phyloP scores from a whole-genome alignment of 2,329 filamentous ascomycete species.

The Aspergillus neoniger region DNA sequence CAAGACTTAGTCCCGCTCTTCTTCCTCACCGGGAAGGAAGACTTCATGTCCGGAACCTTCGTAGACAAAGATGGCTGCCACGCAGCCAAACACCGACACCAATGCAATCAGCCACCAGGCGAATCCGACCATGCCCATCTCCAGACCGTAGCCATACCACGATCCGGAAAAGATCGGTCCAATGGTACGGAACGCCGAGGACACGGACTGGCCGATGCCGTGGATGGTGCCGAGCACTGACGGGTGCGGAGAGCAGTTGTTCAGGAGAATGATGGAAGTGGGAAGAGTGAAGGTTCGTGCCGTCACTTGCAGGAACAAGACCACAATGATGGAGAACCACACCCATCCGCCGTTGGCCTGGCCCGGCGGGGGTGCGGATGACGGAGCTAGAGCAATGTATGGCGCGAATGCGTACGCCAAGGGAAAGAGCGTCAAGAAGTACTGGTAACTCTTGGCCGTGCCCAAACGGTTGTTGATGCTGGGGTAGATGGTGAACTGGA shows the following conservation, averaged over 20 bases:
- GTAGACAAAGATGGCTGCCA: slow-evolving; percentile 62
- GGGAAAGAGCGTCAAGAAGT: slow-evolving; percentile 70
- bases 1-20: slow-evolving; percentile 19
- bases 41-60: slow-evolving; percentile 67
- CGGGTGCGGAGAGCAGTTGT: slow-evolving; percentile 62
- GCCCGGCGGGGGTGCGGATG: slow-evolving; percentile 45
- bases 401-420: slow-evolving; percentile 71
- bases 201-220: slow-evolving; percentile 59
- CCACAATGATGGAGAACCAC: slow-evolving; percentile 66
- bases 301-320: slow-evolving; percentile 69
- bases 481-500: slow-evolving; percentile 73
- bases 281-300: slow-evolving; percentile 70
- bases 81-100: slow-evolving; percentile 59
- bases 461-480: slow-evolving; percentile 66
- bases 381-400: slow-evolving; percentile 69
- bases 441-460: slow-evolving; percentile 67
- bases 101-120: slow-evolving; percentile 60
- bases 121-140: slow-evolving; percentile 57
- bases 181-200: slow-evolving; percentile 57
- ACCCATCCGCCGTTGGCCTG: slow-evolving; percentile 50
- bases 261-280: slow-evolving; percentile 60
- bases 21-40: slow-evolving; percentile 41
- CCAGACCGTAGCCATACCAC: slow-evolving; percentile 58
- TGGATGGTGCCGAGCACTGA: slow-evolving; percentile 62
- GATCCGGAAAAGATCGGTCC: slow-evolving; percentile 58